Percentiles rank a stretch among this genome's conserved stretches.
Evolutionary conservation across 108 stramenopile genomes (phyloP).

Genomic region (Phaeodactylum tricornutum): DNA sequence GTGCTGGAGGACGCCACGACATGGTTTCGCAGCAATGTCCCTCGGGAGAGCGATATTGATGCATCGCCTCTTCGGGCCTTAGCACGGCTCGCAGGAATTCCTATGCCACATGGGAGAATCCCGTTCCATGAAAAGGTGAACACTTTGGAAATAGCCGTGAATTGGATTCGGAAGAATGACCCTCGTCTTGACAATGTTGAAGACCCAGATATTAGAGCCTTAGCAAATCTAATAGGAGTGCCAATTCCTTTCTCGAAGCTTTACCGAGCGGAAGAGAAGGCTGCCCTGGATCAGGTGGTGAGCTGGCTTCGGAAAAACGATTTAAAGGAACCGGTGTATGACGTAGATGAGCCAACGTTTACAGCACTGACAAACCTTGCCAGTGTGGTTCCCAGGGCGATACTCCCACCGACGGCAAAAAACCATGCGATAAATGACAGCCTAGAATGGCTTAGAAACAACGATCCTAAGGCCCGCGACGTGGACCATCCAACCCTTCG

Average conservation of each 20-base stretch:
- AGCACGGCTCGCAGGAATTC: slow-evolving; percentile 7
- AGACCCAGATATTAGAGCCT: not conserved
- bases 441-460: slow-evolving; percentile 25
- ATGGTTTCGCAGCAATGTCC: slow-evolving; percentile 7
- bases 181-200: slow-evolving; percentile 1
- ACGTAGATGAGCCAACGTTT: slow-evolving; percentile 4
- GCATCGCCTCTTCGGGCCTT: slow-evolving; percentile 1
- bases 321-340: too few relatives aligned
- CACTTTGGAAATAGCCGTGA: not conserved
- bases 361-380: slow-evolving; percentile 9
- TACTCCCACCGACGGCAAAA: slow-evolving; percentile 8
- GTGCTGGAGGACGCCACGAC: slow-evolving; percentile 3
- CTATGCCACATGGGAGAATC: too few relatives aligned
- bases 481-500: slow-evolving; percentile 4
- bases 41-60: slow-evolving; percentile 9
- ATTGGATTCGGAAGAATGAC: slow-evolving; percentile 7
- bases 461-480: slow-evolving; percentile 9
- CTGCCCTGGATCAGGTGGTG: slow-evolving; percentile 1
- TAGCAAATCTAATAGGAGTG: slow-evolving; percentile 1
- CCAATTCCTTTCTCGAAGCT: too few relatives aligned
- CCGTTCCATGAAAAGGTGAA: not conserved
- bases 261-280: slow-evolving; percentile 3
- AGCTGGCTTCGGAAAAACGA: slow-evolving; percentile 7
- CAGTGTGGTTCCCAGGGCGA: slow-evolving; percentile 5
- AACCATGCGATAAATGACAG: slow-evolving; percentile 7